Conservation (phyloP, 2,329 filamentous ascomycete genomes). For the Knoxdaviesia proteae region DNA sequence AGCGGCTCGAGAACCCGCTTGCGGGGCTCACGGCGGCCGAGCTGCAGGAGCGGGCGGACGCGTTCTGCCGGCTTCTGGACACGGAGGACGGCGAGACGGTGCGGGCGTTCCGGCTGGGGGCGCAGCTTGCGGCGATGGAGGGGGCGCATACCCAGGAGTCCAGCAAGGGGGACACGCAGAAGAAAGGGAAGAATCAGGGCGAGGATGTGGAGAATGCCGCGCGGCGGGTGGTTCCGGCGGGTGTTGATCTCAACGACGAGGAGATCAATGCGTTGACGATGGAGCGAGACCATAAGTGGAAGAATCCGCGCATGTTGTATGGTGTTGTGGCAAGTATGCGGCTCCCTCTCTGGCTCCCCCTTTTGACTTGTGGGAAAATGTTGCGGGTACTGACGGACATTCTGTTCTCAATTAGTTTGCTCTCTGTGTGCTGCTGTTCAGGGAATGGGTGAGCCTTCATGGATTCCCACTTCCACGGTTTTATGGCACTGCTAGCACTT, state of each 20-base stretch:
- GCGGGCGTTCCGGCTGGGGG: constrained; percentile 36
- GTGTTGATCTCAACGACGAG: constrained; percentile 22
- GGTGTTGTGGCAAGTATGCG: constrained; percentile 33
- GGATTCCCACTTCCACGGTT: background rate
- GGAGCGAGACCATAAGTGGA: constrained; percentile 48
- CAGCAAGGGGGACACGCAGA: no score
- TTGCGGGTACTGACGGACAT: no score
- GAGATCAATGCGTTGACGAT: constrained; percentile 36
- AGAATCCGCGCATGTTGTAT: constrained; percentile 44
- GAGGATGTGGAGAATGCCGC: no score
- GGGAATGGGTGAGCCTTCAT: constrained; percentile 25
- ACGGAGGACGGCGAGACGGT: constrained; percentile 33
- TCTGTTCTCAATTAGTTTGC: constrained; percentile 19
- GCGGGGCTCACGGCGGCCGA: background rate
- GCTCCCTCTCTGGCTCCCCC: constrained; percentile 6
- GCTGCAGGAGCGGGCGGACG: background rate
- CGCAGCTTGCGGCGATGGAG: constrained; percentile 23
- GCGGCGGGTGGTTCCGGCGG: no score
- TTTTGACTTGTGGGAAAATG: no score
- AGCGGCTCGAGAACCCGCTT: constrained; percentile 1
- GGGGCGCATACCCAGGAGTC: no score
- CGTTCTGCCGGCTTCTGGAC: constrained; percentile 19
- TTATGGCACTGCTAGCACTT: background rate
- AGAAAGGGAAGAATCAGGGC: no score
- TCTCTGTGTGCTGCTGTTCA: constrained; percentile 51